Evolutionary conservation across 805 yeast genomes (phyloP).

Genomic region (Isabelozyma gotoi): DNA sequence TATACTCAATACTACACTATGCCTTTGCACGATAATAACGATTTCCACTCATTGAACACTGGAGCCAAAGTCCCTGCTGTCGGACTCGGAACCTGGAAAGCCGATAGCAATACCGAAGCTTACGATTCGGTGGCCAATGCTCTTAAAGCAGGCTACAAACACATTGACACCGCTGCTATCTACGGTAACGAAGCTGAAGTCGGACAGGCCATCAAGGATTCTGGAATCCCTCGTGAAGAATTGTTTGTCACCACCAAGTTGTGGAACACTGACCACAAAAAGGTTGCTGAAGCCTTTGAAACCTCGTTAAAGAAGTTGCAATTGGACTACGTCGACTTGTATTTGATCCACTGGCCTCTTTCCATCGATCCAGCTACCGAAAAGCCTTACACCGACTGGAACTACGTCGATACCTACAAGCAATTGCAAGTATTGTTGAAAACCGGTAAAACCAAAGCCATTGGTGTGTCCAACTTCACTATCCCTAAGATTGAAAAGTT

Average conservation of each 20-base stretch:
- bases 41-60: background rate
- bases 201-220: slow-evolving; percentile 49
- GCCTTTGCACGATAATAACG: background rate
- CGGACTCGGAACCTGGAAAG: slow-evolving; percentile 76
- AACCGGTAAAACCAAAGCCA: slow-evolving; percentile 39
- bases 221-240: slow-evolving; percentile 63
- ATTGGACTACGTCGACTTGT: slow-evolving; percentile 71
- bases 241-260: slow-evolving; percentile 69
- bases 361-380: slow-evolving; percentile 9
- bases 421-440: slow-evolving; percentile 31
- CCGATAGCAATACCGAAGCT: slow-evolving; percentile 50
- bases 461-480: slow-evolving; percentile 61
- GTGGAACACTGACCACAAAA: slow-evolving; percentile 51
- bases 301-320: slow-evolving; percentile 59
- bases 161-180: slow-evolving; percentile 70
- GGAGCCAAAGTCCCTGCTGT: slow-evolving; percentile 64
- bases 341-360: slow-evolving; percentile 76
- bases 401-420: slow-evolving; percentile 43
- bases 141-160: slow-evolving; percentile 64
- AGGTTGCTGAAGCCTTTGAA: slow-evolving; percentile 51
- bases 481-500: slow-evolving; percentile 43
- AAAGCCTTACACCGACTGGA: slow-evolving; percentile 18
- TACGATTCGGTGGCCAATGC: slow-evolving; percentile 60
- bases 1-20: too few species aligned
- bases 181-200: slow-evolving; percentile 65